These are phyloP conservation scores for Aspergillus aculeatinus DNA, from an alignment of 2,329 filamentous ascomycete species.

Conservation along the genomic window DNA sequence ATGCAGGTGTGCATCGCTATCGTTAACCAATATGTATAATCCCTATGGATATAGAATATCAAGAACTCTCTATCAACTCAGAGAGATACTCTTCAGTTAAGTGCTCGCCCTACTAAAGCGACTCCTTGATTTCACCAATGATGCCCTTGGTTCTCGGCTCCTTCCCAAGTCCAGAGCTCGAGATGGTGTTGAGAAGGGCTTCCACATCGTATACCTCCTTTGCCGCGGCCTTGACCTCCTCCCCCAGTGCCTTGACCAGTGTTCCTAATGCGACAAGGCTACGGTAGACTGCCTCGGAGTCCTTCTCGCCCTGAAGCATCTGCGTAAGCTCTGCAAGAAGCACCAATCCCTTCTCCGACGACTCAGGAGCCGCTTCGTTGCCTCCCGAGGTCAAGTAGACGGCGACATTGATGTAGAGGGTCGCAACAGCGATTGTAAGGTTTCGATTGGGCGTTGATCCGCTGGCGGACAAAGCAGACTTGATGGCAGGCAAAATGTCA, in stretches of 20 bases:
- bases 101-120: conserved; percentile 22
- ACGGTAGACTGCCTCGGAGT: conserved; percentile 81
- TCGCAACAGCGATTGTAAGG: conserved; percentile 76
- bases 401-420: conserved; percentile 79
- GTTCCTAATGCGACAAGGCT: conserved; percentile 82
- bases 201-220: conserved; percentile 58
- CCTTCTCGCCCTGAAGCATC: conserved; percentile 65
- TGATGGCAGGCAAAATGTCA: conserved; percentile 62
- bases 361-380: conserved; percentile 39
- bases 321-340: conserved; percentile 62
- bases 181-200: conserved; percentile 48
- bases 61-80: neutral
- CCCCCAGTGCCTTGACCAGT: conserved; percentile 59
- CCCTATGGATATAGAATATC: neutral
- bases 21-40: conserved; percentile 13
- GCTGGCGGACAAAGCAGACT: conserved; percentile 57
- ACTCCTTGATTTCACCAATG: conserved; percentile 58
- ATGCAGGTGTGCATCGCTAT: conserved; percentile 12
- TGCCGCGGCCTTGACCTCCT: conserved; percentile 58
- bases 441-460: conserved; percentile 66
- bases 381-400: conserved; percentile 63
- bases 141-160: conserved; percentile 62
- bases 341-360: conserved; percentile 50
- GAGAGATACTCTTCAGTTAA: neutral
- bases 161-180: conserved; percentile 51